Evolutionary conservation across 192 early-diverging fungal genomes (phyloP), one percentile per base, ranked within the genome.

Genomic region (Kappamyces sp.): DNA sequence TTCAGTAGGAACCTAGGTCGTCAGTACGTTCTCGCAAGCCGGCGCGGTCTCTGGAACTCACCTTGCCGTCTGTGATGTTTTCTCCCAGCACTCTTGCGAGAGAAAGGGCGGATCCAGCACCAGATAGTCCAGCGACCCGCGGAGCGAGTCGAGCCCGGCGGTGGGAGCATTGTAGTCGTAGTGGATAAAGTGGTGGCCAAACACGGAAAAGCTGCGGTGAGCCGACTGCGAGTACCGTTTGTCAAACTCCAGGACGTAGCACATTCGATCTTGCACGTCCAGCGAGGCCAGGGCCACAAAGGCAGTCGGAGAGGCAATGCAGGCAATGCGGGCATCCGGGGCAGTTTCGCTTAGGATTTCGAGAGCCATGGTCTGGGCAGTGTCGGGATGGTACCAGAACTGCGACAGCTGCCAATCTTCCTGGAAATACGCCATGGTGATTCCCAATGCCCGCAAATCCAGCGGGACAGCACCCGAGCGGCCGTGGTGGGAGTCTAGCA

Each of bases 31-130:
- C 23, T 23, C 23, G 23, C 23, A 23, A 23, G 23, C 23, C 23
- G 23, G 23, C 23, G 23, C 23, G 23, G 23, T 23, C 33, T 74
- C 79, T 2, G 68, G 66, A 32, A 90, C 53, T 57, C 69, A 76
- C 47, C 68, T 46, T 1, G 79, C 80, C 0, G 84, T 84, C 49
- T 83, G 62, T 51, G 82, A 54, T 1, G 85, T 87, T 68, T 89
- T 86, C 47, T 74, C 72, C 60, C 81, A 72, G 53, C 87, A 91
- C 59, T 89, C 88, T 61, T 84, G 75, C 65, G 78, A 80, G 13
- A 91, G 68, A 58, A 91, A 91, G 33, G 89, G 89, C 3, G 89
- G 89, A 64, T 91, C 89, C 6, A 79, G 84, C 4, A 90, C 71
- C 47, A 91, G 76, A 60, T 83, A 79, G 70, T 87, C 85, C 40